phyloP scores from a whole-genome alignment of 768 basidiomycete genomes.

The Psilocybe subaeruginosa region DNA sequence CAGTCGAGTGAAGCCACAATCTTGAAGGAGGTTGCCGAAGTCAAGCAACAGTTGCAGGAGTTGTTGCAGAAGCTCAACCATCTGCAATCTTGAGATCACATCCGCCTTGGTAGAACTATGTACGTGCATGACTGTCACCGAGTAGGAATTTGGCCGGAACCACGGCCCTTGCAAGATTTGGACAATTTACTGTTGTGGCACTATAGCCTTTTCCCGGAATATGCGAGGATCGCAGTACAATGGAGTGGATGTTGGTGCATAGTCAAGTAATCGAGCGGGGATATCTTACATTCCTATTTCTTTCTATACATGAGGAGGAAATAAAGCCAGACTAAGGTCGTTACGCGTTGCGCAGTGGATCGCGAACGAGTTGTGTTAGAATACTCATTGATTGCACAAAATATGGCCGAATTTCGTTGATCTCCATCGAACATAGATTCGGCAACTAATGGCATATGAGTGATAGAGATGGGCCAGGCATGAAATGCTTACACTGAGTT shows the following conservation, averaged over 20 bases:
- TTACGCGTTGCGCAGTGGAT: constrained; percentile 15
- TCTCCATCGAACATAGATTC: constrained; percentile 87
- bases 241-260: background rate
- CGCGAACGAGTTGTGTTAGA: constrained; percentile 58
- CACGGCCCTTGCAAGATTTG: too few species aligned
- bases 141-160: too few species aligned
- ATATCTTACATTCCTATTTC: background rate
- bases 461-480: background rate
- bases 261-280: background rate
- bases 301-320: background rate
- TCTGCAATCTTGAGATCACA: constrained; percentile 8
- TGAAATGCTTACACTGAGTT: constrained; percentile 64
- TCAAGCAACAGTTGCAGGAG: constrained; percentile 50
- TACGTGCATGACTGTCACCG: too few species aligned
- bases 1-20: constrained; percentile 76
- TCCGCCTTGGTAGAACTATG: too few species aligned
- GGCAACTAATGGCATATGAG: constrained; percentile 56
- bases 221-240: too few species aligned
- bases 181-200: too few species aligned
- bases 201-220: too few species aligned
- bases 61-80: constrained; percentile 41
- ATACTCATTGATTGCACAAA: constrained; percentile 83
- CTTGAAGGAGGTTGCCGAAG: constrained; percentile 59
- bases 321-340: too few species aligned
- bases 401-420: constrained; percentile 92